These are phyloP conservation scores for Ceratocystis smalleyi DNA, from an alignment of 2,329 filamentous ascomycete species.

Conservation along the genomic window DNA sequence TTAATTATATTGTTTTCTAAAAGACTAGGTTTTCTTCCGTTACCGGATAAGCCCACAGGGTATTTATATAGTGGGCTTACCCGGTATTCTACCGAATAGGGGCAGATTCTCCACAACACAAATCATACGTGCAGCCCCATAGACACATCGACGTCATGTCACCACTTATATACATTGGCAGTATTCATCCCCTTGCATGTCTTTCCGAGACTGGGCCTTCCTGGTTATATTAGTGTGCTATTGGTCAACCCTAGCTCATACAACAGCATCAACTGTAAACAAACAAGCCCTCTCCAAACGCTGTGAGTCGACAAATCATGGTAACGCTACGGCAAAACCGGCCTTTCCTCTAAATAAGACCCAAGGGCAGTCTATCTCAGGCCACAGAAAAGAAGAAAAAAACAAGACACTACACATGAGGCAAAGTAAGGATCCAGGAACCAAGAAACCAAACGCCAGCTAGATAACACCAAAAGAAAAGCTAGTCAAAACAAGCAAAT, in stretches of 20 bases:
- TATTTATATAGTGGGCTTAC: no score
- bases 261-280: background rate
- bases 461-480: constrained; percentile 7
- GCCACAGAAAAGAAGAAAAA: background rate
- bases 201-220: background rate
- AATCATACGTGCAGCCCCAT: background rate
- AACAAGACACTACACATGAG: background rate
- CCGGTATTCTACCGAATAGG: no score
- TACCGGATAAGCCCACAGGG: no score
- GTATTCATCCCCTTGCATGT: background rate
- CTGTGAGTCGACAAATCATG: no score
- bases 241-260: background rate
- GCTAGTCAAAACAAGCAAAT: background rate
- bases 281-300: no score
- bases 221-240: background rate
- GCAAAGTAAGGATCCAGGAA: background rate
- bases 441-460: background rate
- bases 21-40: no score
- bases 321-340: background rate
- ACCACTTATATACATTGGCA: background rate
- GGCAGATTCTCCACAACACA: no score
- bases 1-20: no score
- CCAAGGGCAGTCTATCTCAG: background rate
- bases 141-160: background rate
- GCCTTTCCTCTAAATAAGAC: background rate